These are phyloP conservation scores for Daldinia decipiens DNA, from an alignment of 495 filamentous ascomycete genomes.

Conservation along the genomic window DNA sequence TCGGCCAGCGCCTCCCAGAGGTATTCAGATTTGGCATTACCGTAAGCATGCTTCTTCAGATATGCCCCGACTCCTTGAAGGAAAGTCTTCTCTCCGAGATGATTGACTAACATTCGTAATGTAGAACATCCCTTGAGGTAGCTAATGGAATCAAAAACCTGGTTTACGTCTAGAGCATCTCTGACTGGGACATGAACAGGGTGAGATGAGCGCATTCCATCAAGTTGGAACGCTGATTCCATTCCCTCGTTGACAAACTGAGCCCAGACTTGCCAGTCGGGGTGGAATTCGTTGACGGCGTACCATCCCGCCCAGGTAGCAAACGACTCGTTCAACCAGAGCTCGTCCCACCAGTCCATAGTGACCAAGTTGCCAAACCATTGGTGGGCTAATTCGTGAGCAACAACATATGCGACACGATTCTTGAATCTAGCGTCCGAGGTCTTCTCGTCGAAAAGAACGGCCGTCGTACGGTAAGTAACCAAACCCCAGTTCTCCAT, in stretches of 20 bases:
- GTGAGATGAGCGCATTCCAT: slow-evolving; percentile 89
- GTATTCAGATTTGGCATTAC: slow-evolving; percentile 94
- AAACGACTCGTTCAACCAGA: slow-evolving; percentile 98
- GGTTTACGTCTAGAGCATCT: slow-evolving; percentile 91
- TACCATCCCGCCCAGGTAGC: slow-evolving; percentile 98
- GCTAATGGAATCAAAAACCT: slow-evolving; percentile 95
- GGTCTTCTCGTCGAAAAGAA: slow-evolving; percentile 90
- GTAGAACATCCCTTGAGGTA: slow-evolving; percentile 96
- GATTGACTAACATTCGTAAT: slow-evolving; percentile 90
- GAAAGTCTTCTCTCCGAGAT: slow-evolving; percentile 87
- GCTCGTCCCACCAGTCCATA: slow-evolving; percentile 91
- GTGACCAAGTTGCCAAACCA: slow-evolving; percentile 98
- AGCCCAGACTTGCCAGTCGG: slow-evolving; percentile 94
- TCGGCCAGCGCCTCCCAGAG: slow-evolving; percentile 92
- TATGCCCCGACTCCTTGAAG: slow-evolving; percentile 88
- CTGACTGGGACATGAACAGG: slow-evolving; percentile 93
- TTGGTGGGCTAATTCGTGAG: slow-evolving; percentile 95
- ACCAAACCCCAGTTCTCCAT: slow-evolving; percentile 95
- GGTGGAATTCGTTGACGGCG: slow-evolving; percentile 89
- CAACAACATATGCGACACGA: slow-evolving; percentile 91
- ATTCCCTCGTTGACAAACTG: slow-evolving; percentile 94
- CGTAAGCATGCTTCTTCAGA: slow-evolving; percentile 85
- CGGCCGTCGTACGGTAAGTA: slow-evolving; percentile 92
- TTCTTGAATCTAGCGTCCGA: slow-evolving; percentile 90
- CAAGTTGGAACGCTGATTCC: slow-evolving; percentile 88